phyloP scores from a whole-genome alignment of 2,329 filamentous ascomycete species.

The Ophiostoma fasciatum region DNA sequence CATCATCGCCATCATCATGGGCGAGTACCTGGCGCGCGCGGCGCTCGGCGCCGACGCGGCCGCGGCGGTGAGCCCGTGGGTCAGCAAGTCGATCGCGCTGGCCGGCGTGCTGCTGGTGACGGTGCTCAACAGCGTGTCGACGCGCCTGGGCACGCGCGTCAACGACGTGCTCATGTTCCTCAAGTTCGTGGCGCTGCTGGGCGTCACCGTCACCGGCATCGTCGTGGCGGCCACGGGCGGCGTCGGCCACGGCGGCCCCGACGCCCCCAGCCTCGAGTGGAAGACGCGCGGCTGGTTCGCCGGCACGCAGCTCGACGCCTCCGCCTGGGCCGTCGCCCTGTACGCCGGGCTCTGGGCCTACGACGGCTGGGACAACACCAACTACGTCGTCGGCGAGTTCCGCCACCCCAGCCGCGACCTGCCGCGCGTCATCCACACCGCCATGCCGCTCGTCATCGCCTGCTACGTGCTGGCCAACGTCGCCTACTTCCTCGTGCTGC shows the following conservation, averaged over 20 bases:
- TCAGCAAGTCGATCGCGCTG: conserved; percentile 78
- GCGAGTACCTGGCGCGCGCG: conserved; percentile 87
- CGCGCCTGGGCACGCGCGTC: conserved; percentile 69
- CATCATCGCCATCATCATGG: conserved; percentile 95
- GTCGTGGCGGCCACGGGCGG: conserved; percentile 79
- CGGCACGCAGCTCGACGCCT: conserved; percentile 63
- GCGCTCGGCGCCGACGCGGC: conserved; percentile 76
- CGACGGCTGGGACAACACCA: conserved; percentile 98
- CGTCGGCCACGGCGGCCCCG: conserved; percentile 53
- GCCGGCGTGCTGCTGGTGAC: conserved; percentile 64
- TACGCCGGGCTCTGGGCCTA: conserved; percentile 97
- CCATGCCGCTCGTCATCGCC: conserved; percentile 84
- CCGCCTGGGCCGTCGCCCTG: conserved; percentile 81
- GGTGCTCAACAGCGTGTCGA: conserved; percentile 79
- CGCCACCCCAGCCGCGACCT: conserved; percentile 81
- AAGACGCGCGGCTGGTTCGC: conserved; percentile 80
- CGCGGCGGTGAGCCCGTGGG: conserved; percentile 64
- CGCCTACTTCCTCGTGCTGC: conserved; percentile 87
- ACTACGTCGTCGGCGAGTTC: conserved; percentile 96
- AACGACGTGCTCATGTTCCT: conserved; percentile 94
- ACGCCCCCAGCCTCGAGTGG: conserved; percentile 69
- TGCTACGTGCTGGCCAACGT: conserved; percentile 85
- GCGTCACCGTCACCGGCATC: conserved; percentile 74
- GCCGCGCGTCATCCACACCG: conserved; percentile 87
- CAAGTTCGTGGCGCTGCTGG: conserved; percentile 82